A percentile compares a stretch with the other conserved stretches of the same genome.
These are phyloP conservation scores for Tylopilus cervinicoccineus DNA, from an alignment of 768 basidiomycete species.

Conservation along the genomic window DNA sequence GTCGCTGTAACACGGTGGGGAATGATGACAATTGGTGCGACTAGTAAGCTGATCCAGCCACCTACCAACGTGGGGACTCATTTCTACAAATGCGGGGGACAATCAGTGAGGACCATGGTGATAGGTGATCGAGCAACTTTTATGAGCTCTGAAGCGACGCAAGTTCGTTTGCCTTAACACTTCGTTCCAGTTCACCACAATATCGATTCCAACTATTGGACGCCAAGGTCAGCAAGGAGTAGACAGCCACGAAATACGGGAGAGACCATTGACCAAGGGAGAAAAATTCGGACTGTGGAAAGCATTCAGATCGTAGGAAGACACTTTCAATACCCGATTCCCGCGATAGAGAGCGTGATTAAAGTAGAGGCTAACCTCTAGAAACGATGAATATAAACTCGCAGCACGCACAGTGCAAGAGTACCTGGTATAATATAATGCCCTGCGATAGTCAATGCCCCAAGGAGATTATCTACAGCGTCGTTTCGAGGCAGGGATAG, in stretches of 20 bases:
- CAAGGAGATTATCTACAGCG: slow-evolving; percentile 89
- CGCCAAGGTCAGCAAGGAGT: slow-evolving; percentile 1
- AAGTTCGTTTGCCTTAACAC: slow-evolving; percentile 80
- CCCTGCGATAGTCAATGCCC: slow-evolving; percentile 84
- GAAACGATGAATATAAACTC: neutral
- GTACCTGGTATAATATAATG: slow-evolving; percentile 88
- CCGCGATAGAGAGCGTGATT: slow-evolving; percentile 86
- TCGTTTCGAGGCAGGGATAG: slow-evolving; percentile 90
- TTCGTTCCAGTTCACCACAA: slow-evolving; percentile 84
- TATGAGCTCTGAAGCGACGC: slow-evolving; percentile 77
- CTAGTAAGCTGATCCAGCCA: slow-evolving; percentile 5
- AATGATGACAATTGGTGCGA: neutral
- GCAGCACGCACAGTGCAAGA: neutral
- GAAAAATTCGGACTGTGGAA: slow-evolving; percentile 84
- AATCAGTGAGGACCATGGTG: slow-evolving; percentile 9
- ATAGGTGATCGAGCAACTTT: slow-evolving; percentile 39
- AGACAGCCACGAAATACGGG: neutral
- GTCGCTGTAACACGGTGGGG: slow-evolving; percentile 49
- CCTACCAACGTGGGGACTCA: slow-evolving; percentile 80
- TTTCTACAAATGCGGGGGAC: slow-evolving; percentile 40
- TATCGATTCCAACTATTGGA: slow-evolving; percentile 77
- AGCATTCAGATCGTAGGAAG: slow-evolving; percentile 78
- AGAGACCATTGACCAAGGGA: slow-evolving; percentile 71
- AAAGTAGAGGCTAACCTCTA: slow-evolving; percentile 86
- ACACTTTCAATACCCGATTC: slow-evolving; percentile 78